Evolutionary conservation across 768 basidiomycete genomes (phyloP).

Genomic region (Gautieria morchelliformis): DNA sequence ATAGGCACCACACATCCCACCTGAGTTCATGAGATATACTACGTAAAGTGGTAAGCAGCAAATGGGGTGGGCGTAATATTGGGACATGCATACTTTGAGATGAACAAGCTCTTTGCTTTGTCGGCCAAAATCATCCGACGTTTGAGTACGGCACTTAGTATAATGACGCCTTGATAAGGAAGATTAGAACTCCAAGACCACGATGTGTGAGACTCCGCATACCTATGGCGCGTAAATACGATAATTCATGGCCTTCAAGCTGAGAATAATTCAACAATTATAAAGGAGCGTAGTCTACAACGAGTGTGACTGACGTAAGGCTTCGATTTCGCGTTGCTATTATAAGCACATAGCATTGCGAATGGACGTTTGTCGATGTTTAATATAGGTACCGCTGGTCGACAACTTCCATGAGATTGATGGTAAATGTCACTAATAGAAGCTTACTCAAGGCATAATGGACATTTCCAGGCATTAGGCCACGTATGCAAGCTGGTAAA

Average conservation of each 20-base stretch:
- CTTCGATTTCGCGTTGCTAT: constrained; percentile 68
- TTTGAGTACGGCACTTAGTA: constrained; percentile 86
- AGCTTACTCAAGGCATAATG: constrained; percentile 81
- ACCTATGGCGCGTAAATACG: constrained; percentile 88
- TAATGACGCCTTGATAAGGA: constrained; percentile 62
- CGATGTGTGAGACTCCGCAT: constrained; percentile 5
- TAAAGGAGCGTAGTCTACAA: background rate
- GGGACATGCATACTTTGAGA: constrained; percentile 59
- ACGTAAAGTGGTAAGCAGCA: background rate
- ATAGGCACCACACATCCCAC: background rate
- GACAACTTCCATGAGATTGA: background rate
- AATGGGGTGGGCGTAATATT: background rate
- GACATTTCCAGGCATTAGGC: constrained; percentile 68
- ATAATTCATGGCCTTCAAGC: constrained; percentile 85
- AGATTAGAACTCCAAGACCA: background rate
- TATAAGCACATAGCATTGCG: constrained; percentile 85
- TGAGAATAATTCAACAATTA: constrained; percentile 18
- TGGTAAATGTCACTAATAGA: background rate
- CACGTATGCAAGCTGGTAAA: constrained; percentile 71
- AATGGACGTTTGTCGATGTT: constrained; percentile 91
- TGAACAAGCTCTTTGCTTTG: constrained; percentile 87
- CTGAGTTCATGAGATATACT: constrained; percentile 88
- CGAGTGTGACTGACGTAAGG: constrained; percentile 64
- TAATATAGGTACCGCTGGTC: constrained; percentile 78
- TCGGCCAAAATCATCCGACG: constrained; percentile 90